phyloP scores from a whole-genome alignment of 1,284 basidiomycete species.

The Inonotus obliquus region DNA sequence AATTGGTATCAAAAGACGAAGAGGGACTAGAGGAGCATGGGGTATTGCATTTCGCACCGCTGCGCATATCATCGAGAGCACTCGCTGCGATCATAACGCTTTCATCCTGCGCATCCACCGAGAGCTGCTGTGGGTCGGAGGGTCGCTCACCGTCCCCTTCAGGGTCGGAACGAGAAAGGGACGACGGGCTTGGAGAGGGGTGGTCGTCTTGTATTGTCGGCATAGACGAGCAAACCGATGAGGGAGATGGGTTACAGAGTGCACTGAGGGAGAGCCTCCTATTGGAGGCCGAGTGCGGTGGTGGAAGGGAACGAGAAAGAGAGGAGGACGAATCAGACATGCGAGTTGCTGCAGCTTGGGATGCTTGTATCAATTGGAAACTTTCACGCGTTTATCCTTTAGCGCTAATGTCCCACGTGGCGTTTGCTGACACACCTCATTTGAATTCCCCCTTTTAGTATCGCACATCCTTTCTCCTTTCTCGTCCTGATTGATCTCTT shows the following conservation, averaged over 20 bases:
- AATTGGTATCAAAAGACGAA: neutral
- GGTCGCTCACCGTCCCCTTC: neutral
- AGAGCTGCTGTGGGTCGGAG: neutral
- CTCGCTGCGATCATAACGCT: conserved; percentile 62
- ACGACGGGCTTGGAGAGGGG: neutral
- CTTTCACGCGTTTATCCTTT: conserved; percentile 10
- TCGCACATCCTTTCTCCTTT: neutral
- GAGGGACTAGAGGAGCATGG: conserved; percentile 4
- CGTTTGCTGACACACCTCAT: neutral
- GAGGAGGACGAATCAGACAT: conserved; percentile 4
- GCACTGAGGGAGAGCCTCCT: conserved; percentile 19
- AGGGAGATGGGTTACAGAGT: conserved; percentile 18
- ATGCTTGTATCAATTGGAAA: neutral
- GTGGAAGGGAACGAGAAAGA: neutral
- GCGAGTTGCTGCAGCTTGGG: neutral
- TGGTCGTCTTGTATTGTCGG: neutral
- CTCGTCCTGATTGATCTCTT: neutral
- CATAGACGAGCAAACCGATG: neutral
- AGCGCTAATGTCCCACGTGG: neutral
- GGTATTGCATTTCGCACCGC: conserved; percentile 27
- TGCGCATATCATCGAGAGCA: conserved; percentile 67
- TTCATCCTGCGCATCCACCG: conserved; percentile 42
- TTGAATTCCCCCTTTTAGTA: neutral
- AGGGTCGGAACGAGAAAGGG: neutral
- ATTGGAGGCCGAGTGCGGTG: neutral